Evolutionary conservation across 768 basidiomycete species (phyloP), one percentile per base, ranked within the genome.

Genomic region (Amanita polypyramis): DNA sequence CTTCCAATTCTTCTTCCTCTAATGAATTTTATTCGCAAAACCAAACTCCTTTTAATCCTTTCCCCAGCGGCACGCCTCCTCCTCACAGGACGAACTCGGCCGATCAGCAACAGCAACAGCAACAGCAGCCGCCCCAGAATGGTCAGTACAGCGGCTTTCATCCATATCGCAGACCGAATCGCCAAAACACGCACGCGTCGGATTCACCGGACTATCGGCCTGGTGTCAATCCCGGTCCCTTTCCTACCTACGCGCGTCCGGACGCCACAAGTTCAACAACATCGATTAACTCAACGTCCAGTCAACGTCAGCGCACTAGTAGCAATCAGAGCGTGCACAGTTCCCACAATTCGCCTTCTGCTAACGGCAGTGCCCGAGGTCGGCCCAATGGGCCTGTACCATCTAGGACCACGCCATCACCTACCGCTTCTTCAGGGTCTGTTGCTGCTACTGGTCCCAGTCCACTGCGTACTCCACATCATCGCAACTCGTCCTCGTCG

Each of bases 221-320:
- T 29, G 58, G 54, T 47, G 55, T 53, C 19, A 57, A 61, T 34
- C 67, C 66, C 8, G 59, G 70, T 4, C 80, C 82, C 51, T 80
- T 82, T 54, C 85, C 85, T 7, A 87, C 89, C 0, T 91, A 90
- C 61, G 81, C 77, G 21, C 80, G 85, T 50, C 74, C 78, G 19
- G 87, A 90, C 49, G 87, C 87, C 6, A 84, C 89, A 5, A 79
- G 76, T 38, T 90, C 88, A 0, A 76, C 80, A 20, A 79, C 85
- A 3, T 91, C 89, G 0, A 70, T 91, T 54, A 85, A 82, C 60
- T 90, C 89, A 45, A 60, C 73, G 49, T 64, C 62, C 30, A 74
- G 77, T 45, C 63, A 74, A 42, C 78, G 85, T 15, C 81, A 76
- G 55, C 72, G 84, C 37, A 87, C 83, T 9, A 80, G 75, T 62